Conservation (phyloP, 2,329 filamentous ascomycete species). For the Phyllosticta citrichinensis region DNA sequence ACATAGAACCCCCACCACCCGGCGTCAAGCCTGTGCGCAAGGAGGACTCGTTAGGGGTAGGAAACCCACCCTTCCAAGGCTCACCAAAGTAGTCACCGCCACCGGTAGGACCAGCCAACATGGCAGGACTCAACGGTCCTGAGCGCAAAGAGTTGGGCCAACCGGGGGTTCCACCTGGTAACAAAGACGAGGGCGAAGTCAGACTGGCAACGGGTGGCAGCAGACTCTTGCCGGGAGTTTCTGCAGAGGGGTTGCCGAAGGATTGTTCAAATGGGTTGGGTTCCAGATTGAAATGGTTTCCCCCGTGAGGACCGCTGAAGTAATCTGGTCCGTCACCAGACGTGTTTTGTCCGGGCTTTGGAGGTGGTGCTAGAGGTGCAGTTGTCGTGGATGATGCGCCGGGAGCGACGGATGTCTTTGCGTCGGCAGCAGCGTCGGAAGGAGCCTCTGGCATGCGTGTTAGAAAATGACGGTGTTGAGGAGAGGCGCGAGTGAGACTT, state of each 20-base stretch:
- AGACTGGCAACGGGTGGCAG: constrained; percentile 83
- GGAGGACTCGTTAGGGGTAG: constrained; percentile 93
- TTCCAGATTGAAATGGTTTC: constrained; percentile 58
- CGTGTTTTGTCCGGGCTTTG: constrained; percentile 31
- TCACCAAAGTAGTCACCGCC: constrained; percentile 80
- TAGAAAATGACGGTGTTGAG: not conserved
- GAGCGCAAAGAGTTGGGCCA: constrained; percentile 79
- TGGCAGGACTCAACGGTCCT: constrained; percentile 89
- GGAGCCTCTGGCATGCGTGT: constrained; percentile 3
- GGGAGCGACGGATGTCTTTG: constrained; percentile 20
- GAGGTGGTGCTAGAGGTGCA: constrained; percentile 43
- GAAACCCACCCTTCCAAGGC: constrained; percentile 73
- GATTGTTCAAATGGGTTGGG: constrained; percentile 97
- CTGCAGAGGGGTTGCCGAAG: constrained; percentile 58
- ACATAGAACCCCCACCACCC: constrained; percentile 94
- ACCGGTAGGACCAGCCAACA: constrained; percentile 73
- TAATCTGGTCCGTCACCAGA: constrained; percentile 31
- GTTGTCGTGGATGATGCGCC: constrained; percentile 27
- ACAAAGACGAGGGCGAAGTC: constrained; percentile 68
- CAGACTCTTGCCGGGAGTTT: constrained; percentile 72
- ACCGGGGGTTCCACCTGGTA: constrained; percentile 64
- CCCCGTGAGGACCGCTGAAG: constrained; percentile 36
- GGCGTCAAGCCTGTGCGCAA: constrained; percentile 85
- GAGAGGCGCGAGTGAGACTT: not conserved
- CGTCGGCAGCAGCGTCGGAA: constrained; percentile 12